Base-by-base conservation (phyloP, 768 basidiomycete genomes). In the Boletus rubropictus region DNA sequence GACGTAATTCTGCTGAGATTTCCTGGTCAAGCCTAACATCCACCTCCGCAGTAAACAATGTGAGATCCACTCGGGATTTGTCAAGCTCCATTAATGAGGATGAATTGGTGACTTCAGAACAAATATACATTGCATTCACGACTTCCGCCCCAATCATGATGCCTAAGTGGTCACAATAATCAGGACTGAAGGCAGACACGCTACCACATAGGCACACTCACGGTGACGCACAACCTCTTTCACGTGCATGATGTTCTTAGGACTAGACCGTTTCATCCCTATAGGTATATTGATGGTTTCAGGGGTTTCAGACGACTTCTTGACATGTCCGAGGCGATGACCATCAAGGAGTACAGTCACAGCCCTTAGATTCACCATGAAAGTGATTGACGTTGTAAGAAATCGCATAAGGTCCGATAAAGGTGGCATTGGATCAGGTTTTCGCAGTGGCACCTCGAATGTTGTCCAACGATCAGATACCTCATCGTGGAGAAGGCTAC, bases 331-430 rank as follows among this genome's bases (percentile, higher is more conserved):
- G 2, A 92, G 69, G 29, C 80, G 70, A 55, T 81, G 77, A 52
- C 82, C 80, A 57, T 96, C 82, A 29, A 94, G 78, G 62, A 78
- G 89, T 18, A 97, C 77, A 52, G 77, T 81, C 42, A 96, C 80
- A 61, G 82, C 74, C 12, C 71, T 70, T 7, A 98, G 74, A 51
- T 81, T 75, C 3, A 75, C 70, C 85, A 95, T 96, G 69, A 98
- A 97, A 0, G 91, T 91, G 41, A 98, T 82, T 1, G 87, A 89
- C 5, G 91, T 91, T 21, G 84, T 76, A 18, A 98, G 74, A 64
- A 98, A 96, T 17, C 87, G 80, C n/a, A 86, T 80, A 51, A 98
- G 82, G 52, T 95, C 89, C 48, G 89, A 86, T 5, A 84, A 74
- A 22, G 78, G 72, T 1, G 89, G 89, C 41, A 93, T 82, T 0